Base-by-base conservation (phyloP, 176 grass and related monocot species). In the Tuctoria greenei region DNA sequence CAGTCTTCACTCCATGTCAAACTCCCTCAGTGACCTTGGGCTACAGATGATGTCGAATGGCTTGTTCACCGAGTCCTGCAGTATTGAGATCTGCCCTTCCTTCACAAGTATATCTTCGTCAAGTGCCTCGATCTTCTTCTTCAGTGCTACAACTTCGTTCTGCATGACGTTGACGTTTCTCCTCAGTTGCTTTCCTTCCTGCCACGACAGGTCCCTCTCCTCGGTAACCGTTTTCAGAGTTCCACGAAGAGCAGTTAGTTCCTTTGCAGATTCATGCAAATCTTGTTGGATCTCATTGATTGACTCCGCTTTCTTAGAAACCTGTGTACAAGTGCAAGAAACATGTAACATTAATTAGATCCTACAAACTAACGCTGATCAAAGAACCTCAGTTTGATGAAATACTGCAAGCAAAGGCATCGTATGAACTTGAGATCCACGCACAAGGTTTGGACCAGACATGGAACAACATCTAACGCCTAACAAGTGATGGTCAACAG, bases 71-170 rank as follows among this genome's bases (percentile, higher is more conserved):
- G 84, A 88, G 41, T 97, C 94, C 60, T 87, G 88, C n/a, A 97
- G 77, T 37, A 97, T 97, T 14, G 84, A 79, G 11, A 97, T 86
- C 83, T 97, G 88, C 9, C 91, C 94, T 38, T 97, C 94, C 74
- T 97, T 97, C 6, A 91, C 10, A 42, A 89, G 75, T 72, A 93
- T 77, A 54, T 89, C 88, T 45, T 97, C 94, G 7, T 97, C 94
- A 13, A 97, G 86, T 50, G 66, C 68, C 61, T 97, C 94, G 9
- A 93, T 91, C 71, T 75, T 93, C 73, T 89, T 88, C 61, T 77
- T 89, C 6, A 92, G 67, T 10, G 75, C 81, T 23, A 44, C 50
- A 9, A 75, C 50, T 60, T 92, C 90, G 9, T 76, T 75, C 44
- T 85, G 79, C 75, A 97, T 74, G 66, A 74, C 23, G 36, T 60